Base-by-base conservation (phyloP, 371 early-diverging fungal species). In the Haplosporangium sp. region DNA sequence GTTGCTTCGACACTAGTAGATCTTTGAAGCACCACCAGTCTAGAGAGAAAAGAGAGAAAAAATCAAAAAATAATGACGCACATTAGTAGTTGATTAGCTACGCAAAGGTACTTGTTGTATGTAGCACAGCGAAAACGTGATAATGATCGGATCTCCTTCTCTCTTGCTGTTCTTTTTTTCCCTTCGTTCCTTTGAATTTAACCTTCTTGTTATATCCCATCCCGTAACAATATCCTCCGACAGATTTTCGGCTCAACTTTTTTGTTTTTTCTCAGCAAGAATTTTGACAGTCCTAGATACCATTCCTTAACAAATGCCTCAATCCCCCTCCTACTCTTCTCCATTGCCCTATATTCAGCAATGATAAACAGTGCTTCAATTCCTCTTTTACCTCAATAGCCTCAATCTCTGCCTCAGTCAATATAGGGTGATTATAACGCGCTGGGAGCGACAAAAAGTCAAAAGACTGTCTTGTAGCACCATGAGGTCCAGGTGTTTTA, bases 331-430 rank as follows among this genome's bases (percentile, higher is more conserved):
- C 47, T 47, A 15, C 9, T 47, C 9, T 47, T 13, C 11, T 47
- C 47, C 47, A 47, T 11, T 8, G 9, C 47, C 47, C 9, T 15
- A 15, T 47, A 15, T 13, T 15, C 47, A 13, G 4, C 15, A 9
- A 47, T 13, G 13, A 4, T 13, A 13, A 8, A 47, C 4, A 42
- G 1, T 42, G 6, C 44, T 42, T 15, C 8, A 44, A 27, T 27
- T 27, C 27, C 27, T 27, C 27, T 27, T 27, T 70, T 71, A 79
- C 75, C 76, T 87, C 87, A 47, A 88, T 82, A 10, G 88, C 88
- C 64, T 88, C 88, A 62, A 88, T 88, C 67, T 88, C 87, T 11
- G 79, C 84, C 38, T 83, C 85, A 35, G 86, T 74, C 53, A 85
- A 63, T 34, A 67, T 61, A 56, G 83, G 82, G 7, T 84, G 84